Evolutionary conservation across 2,329 filamentous ascomycete genomes (phyloP).

Genomic region (Zymoseptoria pseudotritici): DNA sequence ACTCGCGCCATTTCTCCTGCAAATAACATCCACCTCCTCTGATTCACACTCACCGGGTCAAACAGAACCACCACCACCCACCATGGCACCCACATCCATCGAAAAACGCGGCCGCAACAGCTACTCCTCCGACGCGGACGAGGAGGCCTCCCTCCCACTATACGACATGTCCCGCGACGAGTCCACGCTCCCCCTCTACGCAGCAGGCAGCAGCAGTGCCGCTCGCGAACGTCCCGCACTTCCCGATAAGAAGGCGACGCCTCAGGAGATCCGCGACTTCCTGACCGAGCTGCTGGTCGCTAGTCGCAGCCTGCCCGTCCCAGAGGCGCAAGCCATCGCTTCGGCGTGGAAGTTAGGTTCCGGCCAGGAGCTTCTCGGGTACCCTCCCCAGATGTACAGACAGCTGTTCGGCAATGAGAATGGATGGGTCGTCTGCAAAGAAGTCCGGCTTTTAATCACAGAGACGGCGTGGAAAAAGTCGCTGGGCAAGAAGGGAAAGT

Average conservation of each 20-base stretch:
- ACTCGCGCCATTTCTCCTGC: neutral
- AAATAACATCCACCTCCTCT: neutral
- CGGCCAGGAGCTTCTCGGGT: slow-evolving; percentile 11
- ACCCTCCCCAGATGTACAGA: slow-evolving; percentile 8
- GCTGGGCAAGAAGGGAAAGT: neutral
- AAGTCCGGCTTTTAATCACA: slow-evolving; percentile 1
- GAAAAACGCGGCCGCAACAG: neutral
- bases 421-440: slow-evolving; percentile 15
- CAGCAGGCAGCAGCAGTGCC: neutral
- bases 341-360: slow-evolving; percentile 9
- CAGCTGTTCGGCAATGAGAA: slow-evolving; percentile 13
- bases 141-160: neutral
- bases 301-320: neutral
- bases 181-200: neutral
- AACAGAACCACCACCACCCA: neutral
- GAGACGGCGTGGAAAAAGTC: neutral
- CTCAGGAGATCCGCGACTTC: slow-evolving; percentile 13
- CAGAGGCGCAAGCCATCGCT: slow-evolving; percentile 7
- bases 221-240: neutral
- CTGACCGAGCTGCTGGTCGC: slow-evolving; percentile 3
- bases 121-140: neutral
- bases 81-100: neutral
- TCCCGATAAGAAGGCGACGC: slow-evolving; percentile 5
- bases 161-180: neutral
- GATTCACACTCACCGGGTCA: neutral